Evolutionary conservation across 495 filamentous ascomycete genomes (phyloP), one percentile per base, ranked within the genome.

Genomic region (Xylaria curta): DNA sequence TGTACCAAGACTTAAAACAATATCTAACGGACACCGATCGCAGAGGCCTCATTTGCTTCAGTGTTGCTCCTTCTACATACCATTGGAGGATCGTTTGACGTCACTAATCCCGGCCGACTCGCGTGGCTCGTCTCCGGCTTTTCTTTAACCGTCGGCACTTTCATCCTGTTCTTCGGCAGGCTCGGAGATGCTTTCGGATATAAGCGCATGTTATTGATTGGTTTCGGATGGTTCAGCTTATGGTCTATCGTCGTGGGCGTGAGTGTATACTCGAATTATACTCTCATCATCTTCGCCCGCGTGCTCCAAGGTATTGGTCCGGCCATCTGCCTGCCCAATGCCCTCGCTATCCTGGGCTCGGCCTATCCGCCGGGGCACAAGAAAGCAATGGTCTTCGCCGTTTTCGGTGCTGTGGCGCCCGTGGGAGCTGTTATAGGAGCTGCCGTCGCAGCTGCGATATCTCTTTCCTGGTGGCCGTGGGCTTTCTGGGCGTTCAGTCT

Each of bases 391-490:
- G 83, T 87, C 1, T 90, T 93, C 70, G 82, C 86, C 8, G 67
- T 89, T 19, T 92, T 92, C 71, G 91, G 89, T 1, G 89, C 87
- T 1, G 81, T 83, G 8, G 90, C 90, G 0, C 91, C 90, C 0
- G 79, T 80, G 4, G 89, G 91, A 0, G 84, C 81, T 36, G 77
- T 89, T 17, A 8, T 87, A 2, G 90, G 89, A 0, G 79, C 81
- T 0, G 66, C 91, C 6, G 87, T 90, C 4, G 82, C 89, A 6
- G 28, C 58, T 1, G 65, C 70, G 4, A 59, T 74, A 73, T 76
- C 85, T 47, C 78, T 64, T 77, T 84, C 79, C 1, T 87, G 84
- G 83, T 93, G 90, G 91, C 87, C 86, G 1, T 93, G 91, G 90
- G 81, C 85, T 0, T 91, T 86, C 74, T 92, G 86, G 85, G 79